phyloP scores from a whole-genome alignment of 202 grass and related monocot species.

The Musa balbisiana region DNA sequence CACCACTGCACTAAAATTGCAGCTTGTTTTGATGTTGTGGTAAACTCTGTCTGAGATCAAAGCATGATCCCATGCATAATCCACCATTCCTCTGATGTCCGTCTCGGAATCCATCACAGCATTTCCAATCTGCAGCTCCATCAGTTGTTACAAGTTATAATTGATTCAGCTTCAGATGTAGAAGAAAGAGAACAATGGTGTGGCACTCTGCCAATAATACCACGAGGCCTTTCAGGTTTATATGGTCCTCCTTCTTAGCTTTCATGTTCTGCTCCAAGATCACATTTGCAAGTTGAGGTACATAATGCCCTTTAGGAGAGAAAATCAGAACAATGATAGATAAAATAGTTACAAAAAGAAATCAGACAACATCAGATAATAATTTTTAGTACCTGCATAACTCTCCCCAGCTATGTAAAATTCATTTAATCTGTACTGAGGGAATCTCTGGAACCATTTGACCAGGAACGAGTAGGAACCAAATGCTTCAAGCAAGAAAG shows the following conservation, averaged over 20 bases:
- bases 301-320: conserved; percentile 1
- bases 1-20: not conserved
- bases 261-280: not conserved
- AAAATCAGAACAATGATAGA: not conserved
- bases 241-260: not conserved
- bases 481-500: not conserved
- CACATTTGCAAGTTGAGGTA: conserved; percentile 9
- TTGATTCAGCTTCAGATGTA: no score
- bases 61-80: conserved; percentile 1
- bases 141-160: not conserved
- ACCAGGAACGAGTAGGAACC: conserved; percentile 6
- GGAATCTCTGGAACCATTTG: conserved; percentile 5
- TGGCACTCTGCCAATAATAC: not conserved
- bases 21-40: not conserved
- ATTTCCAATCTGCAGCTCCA: conserved; percentile 10
- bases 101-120: not conserved
- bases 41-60: not conserved
- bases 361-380: no score
- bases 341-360: not conserved
- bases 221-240: conserved; percentile 10
- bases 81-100: not conserved
- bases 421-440: not conserved
- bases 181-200: no score
- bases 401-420: conserved; percentile 12
- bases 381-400: not conserved